Conservation (phyloP, 2,329 filamentous ascomycete genomes). For the Metarhizium sp. region DNA sequence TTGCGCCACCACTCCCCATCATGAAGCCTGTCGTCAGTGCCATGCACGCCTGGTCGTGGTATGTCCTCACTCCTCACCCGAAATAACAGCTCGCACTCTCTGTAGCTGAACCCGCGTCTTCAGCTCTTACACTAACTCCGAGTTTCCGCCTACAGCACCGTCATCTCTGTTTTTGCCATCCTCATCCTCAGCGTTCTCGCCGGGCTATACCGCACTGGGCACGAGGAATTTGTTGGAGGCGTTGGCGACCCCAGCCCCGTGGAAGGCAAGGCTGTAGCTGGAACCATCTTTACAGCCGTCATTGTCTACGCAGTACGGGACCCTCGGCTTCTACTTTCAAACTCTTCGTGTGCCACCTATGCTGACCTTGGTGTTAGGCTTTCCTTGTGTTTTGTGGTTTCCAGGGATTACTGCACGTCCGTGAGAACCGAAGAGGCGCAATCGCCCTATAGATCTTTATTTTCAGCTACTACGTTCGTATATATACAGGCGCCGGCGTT, state of each 20-base stretch:
- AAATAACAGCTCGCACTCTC: not conserved
- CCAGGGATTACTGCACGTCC: conserved; percentile 77
- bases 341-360: not conserved
- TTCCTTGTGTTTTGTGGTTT: conserved; percentile 90
- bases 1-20: conserved; percentile 23
- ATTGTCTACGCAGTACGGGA: conserved; percentile 75
- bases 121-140: conserved; percentile 13
- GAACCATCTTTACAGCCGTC: conserved; percentile 80
- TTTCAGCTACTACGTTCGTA: not conserved
- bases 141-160: conserved; percentile 45
- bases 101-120: not conserved
- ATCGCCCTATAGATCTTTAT: conserved; percentile 54
- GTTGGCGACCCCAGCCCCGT: conserved; percentile 61
- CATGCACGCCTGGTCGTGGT: conserved; percentile 95
- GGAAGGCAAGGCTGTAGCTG: conserved; percentile 69
- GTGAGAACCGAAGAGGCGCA: conserved; percentile 73
- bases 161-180: conserved; percentile 58
- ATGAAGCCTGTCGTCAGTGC: conserved; percentile 96
- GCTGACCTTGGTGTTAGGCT: conserved; percentile 39
- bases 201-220: conserved; percentile 66
- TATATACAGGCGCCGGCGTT: conserved; percentile 1
- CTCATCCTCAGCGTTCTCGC: conserved; percentile 55
- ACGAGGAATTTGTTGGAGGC: conserved; percentile 76
- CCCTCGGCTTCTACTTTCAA: not conserved
- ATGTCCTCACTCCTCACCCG: conserved; percentile 22